Percentiles rank a stretch among this genome's conserved stretches.
These are phyloP conservation scores for Arabidopsis thaliana DNA, from an alignment of 345 rosid species.

Conservation along the genomic window DNA sequence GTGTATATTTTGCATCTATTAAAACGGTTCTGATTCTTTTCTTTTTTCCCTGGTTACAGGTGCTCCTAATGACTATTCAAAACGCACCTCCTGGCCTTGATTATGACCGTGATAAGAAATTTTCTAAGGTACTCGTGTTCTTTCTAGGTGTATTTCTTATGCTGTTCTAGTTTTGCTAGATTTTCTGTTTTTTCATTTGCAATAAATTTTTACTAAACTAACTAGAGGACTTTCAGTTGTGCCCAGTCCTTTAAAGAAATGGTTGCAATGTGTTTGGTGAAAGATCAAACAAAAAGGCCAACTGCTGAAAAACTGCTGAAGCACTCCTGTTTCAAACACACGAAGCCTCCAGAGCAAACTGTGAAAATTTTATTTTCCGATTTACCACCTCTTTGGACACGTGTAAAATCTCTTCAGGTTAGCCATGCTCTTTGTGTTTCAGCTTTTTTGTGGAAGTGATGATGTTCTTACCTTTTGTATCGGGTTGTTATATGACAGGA, in stretches of 20 bases:
- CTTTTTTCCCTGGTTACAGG: slow-evolving; percentile 50
- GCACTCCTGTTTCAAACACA: slow-evolving; percentile 89
- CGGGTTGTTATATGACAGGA: slow-evolving; percentile 57
- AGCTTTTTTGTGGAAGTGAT: slow-evolving; percentile 27
- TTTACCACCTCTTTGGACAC: slow-evolving; percentile 88
- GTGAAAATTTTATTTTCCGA: slow-evolving; percentile 78
- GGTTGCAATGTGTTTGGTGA: slow-evolving; percentile 99
- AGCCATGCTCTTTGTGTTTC: slow-evolving; percentile 32
- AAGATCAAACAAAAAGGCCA: slow-evolving; percentile 98
- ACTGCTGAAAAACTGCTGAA: slow-evolving; percentile 93
- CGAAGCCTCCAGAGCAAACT: slow-evolving; percentile 87
- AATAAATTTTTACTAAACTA: slow-evolving; percentile 57
- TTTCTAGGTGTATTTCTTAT: slow-evolving; percentile 56
- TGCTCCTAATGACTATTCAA: slow-evolving; percentile 97
- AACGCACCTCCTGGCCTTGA: slow-evolving; percentile 99
- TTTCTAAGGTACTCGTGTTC: slow-evolving; percentile 93
- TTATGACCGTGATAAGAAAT: slow-evolving; percentile 97
- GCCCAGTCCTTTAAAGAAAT: slow-evolving; percentile 99
- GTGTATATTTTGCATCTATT: slow-evolving; percentile 14
- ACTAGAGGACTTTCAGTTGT: slow-evolving; percentile 90
- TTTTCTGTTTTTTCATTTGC: background rate
- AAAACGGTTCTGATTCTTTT: background rate
- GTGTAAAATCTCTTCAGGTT: slow-evolving; percentile 97
- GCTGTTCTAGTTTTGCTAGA: slow-evolving; percentile 6
- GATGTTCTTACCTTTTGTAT: slow-evolving; percentile 26